phyloP scores from a whole-genome alignment of 164 flowering plant genomes.

The Berberis vulgaris region DNA sequence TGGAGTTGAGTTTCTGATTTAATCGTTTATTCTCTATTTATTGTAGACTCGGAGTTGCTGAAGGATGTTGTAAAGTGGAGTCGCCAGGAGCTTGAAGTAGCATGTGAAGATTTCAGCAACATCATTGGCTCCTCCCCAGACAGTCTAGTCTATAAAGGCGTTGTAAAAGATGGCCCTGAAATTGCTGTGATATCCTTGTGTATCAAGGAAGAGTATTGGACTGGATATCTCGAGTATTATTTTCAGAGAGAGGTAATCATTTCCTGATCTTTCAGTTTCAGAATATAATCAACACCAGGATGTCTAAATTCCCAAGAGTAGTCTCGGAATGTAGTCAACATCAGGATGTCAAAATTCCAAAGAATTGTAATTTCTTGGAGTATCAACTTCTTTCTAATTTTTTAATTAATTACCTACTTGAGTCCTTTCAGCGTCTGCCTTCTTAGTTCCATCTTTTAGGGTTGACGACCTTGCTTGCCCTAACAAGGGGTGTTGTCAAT shows the following conservation, averaged over 20 bases:
- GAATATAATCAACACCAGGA: no score
- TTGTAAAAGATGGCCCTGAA: conserved; percentile 77
- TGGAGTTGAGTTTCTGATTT: background rate
- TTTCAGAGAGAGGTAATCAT: conserved; percentile 73
- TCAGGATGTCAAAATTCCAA: no score
- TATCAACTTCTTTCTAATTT: background rate
- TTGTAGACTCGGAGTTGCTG: conserved; percentile 63
- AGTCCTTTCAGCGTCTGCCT: no score
- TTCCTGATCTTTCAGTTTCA: no score
- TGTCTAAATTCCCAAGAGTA: no score
- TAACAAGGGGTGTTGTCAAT: no score
- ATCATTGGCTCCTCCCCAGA: conserved; percentile 94
- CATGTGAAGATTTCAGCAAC: conserved; percentile 98
- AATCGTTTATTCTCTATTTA: conserved; percentile 3
- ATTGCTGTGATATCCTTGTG: conserved; percentile 89
- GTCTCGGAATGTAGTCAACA: no score
- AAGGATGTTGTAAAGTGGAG: conserved; percentile 54
- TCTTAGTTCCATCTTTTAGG: no score
- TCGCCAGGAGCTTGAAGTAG: conserved; percentile 91
- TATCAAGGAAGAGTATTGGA: conserved; percentile 86
- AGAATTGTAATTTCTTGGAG: background rate
- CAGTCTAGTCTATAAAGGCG: conserved; percentile 83
- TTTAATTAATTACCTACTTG: no score
- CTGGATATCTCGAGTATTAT: conserved; percentile 76
- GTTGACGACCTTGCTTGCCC: no score